Percentiles rank a stretch among this genome's conserved stretches.
phyloP scores from a whole-genome alignment of 2,329 filamentous ascomycete genomes.

The Cladosporium sp. region DNA sequence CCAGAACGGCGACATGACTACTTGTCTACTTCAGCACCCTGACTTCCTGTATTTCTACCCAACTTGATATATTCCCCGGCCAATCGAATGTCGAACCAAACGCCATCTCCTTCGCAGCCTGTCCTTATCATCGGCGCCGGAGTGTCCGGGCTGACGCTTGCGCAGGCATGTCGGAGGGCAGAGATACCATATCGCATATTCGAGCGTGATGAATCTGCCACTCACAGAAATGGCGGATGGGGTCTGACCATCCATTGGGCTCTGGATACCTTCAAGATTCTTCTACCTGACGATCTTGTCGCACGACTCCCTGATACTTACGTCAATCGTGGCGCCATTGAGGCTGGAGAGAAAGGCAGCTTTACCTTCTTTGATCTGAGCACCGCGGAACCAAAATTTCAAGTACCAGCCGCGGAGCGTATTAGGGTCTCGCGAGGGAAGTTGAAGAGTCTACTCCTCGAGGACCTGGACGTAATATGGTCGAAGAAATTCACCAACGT shows the following conservation, averaged over 20 bases:
- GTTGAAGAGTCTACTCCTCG: conserved; percentile 11
- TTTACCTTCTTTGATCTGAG: conserved; percentile 57
- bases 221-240: conserved; percentile 39
- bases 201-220: conserved; percentile 18
- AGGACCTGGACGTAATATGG: conserved; percentile 15
- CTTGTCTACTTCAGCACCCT: no score
- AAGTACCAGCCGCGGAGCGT: conserved; percentile 18
- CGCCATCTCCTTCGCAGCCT: neutral
- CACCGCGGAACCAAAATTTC: conserved; percentile 32
- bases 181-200: conserved; percentile 18
- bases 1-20: conserved; percentile 1
- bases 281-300: conserved; percentile 49
- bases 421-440: conserved; percentile 16
- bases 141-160: conserved; percentile 18
- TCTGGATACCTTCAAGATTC: conserved; percentile 47
- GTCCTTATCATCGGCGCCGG: conserved; percentile 22
- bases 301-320: conserved; percentile 47
- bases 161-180: conserved; percentile 19
- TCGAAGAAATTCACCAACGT: conserved; percentile 14
- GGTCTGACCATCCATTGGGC: conserved; percentile 63
- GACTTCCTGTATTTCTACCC: no score
- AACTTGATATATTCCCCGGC: neutral
- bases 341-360: conserved; percentile 43
- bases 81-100: conserved; percentile 6
- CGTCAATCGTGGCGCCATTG: conserved; percentile 51